Percentiles rank a stretch among this genome's conserved stretches.
phyloP scores from a whole-genome alignment of 2,329 filamentous ascomycete genomes.

The Gaeumannomyces tritici region DNA sequence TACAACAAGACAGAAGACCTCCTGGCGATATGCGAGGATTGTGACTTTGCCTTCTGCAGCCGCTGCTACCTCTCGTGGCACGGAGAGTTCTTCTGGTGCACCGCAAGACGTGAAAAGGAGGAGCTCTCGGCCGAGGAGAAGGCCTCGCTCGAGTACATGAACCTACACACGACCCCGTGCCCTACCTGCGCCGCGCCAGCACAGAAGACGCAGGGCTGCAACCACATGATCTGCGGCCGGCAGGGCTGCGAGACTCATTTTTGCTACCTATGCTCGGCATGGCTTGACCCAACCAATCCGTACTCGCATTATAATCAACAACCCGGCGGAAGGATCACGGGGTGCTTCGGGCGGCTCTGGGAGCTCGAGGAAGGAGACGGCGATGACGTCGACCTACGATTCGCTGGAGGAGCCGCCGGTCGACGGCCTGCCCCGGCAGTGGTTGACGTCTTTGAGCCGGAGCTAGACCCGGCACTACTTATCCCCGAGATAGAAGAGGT shows the following conservation, averaged over 20 bases:
- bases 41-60: constrained; percentile 77
- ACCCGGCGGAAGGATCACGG: constrained; percentile 38
- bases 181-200: constrained; percentile 78
- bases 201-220: constrained; percentile 90
- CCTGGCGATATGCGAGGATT: constrained; percentile 80
- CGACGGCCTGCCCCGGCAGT: constrained; percentile 9
- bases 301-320: constrained; percentile 79
- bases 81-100: constrained; percentile 67
- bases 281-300: constrained; percentile 71
- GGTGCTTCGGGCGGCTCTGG: constrained; percentile 82
- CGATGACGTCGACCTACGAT: constrained; percentile 36
- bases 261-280: constrained; percentile 88
- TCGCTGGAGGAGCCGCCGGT: constrained; percentile 23
- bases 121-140: constrained; percentile 79
- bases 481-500: constrained; percentile 21
- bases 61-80: constrained; percentile 75
- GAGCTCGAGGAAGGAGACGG: constrained; percentile 78
- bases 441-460: not conserved
- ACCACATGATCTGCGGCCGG: constrained; percentile 90
- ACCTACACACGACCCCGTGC: constrained; percentile 73
- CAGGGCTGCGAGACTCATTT: constrained; percentile 71
- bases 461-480: constrained; percentile 4
- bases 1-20: constrained; percentile 38
- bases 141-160: constrained; percentile 76
- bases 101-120: constrained; percentile 52